Evolutionary conservation across 768 basidiomycete species (phyloP).

Genomic region (Solioccasus polychromus): DNA sequence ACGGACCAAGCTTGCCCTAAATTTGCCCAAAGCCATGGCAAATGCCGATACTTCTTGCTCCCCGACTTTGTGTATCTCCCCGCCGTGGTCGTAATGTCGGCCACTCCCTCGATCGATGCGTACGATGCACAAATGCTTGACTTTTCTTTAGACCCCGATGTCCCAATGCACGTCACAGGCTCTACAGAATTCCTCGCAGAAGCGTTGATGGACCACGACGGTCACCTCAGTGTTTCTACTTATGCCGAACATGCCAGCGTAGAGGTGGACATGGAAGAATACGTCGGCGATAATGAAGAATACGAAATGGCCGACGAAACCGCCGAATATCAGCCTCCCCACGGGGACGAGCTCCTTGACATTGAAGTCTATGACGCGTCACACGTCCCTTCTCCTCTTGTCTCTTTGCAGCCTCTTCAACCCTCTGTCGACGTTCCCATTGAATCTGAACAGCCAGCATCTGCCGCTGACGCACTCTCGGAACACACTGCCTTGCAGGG

Average conservation of each 20-base stretch:
- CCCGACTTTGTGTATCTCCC: conserved; percentile 15
- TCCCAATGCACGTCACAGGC: conserved; percentile 49
- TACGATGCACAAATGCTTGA: conserved; percentile 68
- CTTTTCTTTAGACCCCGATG: conserved; percentile 53
- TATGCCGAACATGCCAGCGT: conserved; percentile 41
- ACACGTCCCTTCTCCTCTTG: conserved; percentile 28
- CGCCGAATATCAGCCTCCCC: conserved; percentile 19
- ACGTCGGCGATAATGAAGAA: conserved; percentile 46
- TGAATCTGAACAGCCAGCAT: conserved; percentile 11
- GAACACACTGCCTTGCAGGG: conserved; percentile 6
- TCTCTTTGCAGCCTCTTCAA: conserved; percentile 12
- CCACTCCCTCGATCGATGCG: conserved; percentile 39
- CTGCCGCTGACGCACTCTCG: conserved; percentile 1
- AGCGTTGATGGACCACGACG: conserved; percentile 60
- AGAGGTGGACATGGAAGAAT: conserved; percentile 67
- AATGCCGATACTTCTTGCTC: conserved; percentile 16
- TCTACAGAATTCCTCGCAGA: conserved; percentile 51
- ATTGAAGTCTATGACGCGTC: conserved; percentile 43
- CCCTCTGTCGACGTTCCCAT: conserved; percentile 16
- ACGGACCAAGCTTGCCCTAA: conserved; percentile 35
- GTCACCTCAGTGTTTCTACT: conserved; percentile 24
- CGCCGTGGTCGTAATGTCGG: conserved; percentile 23
- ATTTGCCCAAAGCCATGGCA: conserved; percentile 3
- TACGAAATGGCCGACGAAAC: conserved; percentile 42
- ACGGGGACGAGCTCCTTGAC: conserved; percentile 33